Conservation (phyloP, 768 basidiomycete species). For the Phaeotremella skinneri region DNA sequence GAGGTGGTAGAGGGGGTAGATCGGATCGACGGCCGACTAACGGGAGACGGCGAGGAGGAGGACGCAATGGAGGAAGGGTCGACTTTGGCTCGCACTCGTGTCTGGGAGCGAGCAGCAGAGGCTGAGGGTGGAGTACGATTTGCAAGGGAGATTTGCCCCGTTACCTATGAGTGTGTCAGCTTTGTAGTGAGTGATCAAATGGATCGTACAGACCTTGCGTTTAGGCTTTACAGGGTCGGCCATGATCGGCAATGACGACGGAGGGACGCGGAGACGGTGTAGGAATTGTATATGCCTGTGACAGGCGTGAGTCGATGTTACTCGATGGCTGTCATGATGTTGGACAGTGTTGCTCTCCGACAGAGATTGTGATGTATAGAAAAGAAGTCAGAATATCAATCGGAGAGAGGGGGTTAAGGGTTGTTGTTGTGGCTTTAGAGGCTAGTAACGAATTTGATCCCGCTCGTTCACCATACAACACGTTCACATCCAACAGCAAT, state of each 20-base stretch:
- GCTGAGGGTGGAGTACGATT: neutral
- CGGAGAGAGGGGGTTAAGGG: too few relatives aligned
- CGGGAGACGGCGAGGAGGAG: neutral
- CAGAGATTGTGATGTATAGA: too few relatives aligned
- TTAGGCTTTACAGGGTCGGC: neutral
- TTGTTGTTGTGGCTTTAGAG: neutral
- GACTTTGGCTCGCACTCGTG: neutral
- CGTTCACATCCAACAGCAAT: too few relatives aligned
- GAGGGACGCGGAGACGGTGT: too few relatives aligned
- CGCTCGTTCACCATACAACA: too few relatives aligned
- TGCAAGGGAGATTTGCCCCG: neutral
- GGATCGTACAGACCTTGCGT: neutral
- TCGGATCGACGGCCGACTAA: neutral
- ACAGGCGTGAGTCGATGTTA: too few relatives aligned
- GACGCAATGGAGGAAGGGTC: neutral
- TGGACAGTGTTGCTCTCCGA: too few relatives aligned
- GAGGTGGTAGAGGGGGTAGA: neutral
- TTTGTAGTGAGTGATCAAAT: neutral
- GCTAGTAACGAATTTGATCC: neutral
- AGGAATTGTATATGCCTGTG: too few relatives aligned
- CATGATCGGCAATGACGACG: neutral
- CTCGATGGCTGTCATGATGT: too few relatives aligned
- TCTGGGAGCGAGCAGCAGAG: neutral
- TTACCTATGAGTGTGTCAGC: neutral
- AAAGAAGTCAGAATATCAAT: too few relatives aligned